Base-by-base conservation (phyloP, 2,329 filamentous ascomycete species). In the Juglanconis sp. region DNA sequence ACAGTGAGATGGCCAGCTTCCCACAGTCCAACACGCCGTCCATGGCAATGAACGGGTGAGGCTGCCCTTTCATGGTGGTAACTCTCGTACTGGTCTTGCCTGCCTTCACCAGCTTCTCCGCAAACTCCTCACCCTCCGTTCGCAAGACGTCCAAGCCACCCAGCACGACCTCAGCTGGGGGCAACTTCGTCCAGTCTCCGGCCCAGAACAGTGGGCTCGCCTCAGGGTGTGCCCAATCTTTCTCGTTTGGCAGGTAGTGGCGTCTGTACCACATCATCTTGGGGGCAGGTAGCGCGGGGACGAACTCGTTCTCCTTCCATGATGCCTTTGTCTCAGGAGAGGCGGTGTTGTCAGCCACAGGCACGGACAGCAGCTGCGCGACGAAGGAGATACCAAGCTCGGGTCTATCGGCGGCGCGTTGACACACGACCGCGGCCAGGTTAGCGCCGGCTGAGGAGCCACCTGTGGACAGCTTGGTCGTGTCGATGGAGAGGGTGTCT, bases 211-310 rank as follows among this genome's bases (percentile, higher is more conserved):
- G 67, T 2, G 81, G 81, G 51, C 80, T 84, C 0, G 83, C 81
- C 67, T 85, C 82, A 0, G 80, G 78, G 38, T 82, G 72, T 2
- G 67, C 65, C 76, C 81, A 79, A 56, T 79, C 75, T 2, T 66
- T 67, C 31, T 73, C 59, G 47, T 80, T 71, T 0, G 82, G 82
- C 2, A 87, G 74, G 69, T 86, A 86, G 67, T 83, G 80, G 17
- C 76, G 67, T n/a, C 83, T 75, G 66, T 84, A 87, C 83, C 84
- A 86, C 53, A 82, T 68, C 83, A 86, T 86, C 69, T 86, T 85
- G 3, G 72, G 72, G 0, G 82, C 81, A 0, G 83, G 79, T 1
- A 86, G 73, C 0, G 82, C 80, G 0, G 82, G 77, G 0, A 78
- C 76, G 65, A 78, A 73, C 65, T 84, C 73, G 66, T 82, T 83